phyloP scores from a whole-genome alignment of 805 yeast genomes.

The Huiozyma naganishii region DNA sequence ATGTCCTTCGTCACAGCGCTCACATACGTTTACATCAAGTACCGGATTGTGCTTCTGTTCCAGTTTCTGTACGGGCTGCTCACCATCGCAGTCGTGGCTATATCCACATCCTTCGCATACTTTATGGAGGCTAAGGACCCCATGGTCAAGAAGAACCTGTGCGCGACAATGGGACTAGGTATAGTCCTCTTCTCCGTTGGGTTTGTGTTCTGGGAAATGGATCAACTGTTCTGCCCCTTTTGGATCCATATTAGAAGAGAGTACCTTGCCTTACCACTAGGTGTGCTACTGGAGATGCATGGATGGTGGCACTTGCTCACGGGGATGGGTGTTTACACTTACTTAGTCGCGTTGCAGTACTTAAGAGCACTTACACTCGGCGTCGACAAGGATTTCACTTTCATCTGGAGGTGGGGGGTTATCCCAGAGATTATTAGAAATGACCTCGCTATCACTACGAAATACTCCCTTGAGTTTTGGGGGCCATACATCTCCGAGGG shows the following conservation, averaged over 20 bases:
- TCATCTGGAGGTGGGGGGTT: conserved; percentile 48
- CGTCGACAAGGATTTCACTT: conserved; percentile 42
- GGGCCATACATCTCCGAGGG: conserved; percentile 8
- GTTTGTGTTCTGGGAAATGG: conserved; percentile 80
- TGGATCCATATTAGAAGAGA: conserved; percentile 51
- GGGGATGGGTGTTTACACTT: conserved; percentile 79
- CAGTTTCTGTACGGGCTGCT: conserved; percentile 75
- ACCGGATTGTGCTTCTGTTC: conserved; percentile 78
- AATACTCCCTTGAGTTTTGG: conserved; percentile 17
- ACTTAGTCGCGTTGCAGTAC: conserved; percentile 69
- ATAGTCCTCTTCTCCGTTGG: conserved; percentile 58
- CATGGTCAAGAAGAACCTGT: conserved; percentile 38
- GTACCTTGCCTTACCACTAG: conserved; percentile 67
- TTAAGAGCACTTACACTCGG: conserved; percentile 57
- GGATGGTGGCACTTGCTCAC: conserved; percentile 96
- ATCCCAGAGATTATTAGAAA: conserved; percentile 40
- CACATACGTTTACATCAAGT: conserved; percentile 62
- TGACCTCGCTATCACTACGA: conserved; percentile 13
- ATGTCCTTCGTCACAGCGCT: conserved; percentile 45
- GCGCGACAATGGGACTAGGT: conserved; percentile 48
- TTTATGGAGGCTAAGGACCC: conserved; percentile 22
- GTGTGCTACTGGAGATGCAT: conserved; percentile 79
- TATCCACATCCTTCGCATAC: conserved; percentile 43
- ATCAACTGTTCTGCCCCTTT: conserved; percentile 61
- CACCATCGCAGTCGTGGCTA: conserved; percentile 60